Conservation (phyloP, 768 basidiomycete genomes). For the Suillus decipiens region DNA sequence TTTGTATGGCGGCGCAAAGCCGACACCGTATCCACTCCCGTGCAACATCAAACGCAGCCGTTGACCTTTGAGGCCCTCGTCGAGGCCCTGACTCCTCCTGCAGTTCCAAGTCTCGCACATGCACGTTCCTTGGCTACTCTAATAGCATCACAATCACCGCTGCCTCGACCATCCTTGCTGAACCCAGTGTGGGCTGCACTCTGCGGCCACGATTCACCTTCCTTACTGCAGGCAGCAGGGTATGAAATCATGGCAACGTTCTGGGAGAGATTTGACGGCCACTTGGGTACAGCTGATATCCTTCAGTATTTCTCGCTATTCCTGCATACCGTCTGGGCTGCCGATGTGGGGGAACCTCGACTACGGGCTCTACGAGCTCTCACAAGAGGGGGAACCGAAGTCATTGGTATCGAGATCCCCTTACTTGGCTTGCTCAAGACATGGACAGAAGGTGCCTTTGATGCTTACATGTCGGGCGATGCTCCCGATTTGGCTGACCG, state of each 20-base stretch:
- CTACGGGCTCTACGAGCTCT: constrained; percentile 69
- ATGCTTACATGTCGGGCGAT: constrained; percentile 41
- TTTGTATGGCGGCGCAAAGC: constrained; percentile 42
- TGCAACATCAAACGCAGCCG: constrained; percentile 29
- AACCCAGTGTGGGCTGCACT: constrained; percentile 62
- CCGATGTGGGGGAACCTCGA: constrained; percentile 72
- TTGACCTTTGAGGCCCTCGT: constrained; percentile 47
- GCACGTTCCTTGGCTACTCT: constrained; percentile 59
- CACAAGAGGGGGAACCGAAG: constrained; percentile 59
- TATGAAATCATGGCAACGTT: constrained; percentile 74
- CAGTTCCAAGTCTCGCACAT: constrained; percentile 65
- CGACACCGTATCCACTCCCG: constrained; percentile 31
- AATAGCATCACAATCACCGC: constrained; percentile 53
- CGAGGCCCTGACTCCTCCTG: constrained; percentile 47
- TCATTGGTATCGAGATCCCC: constrained; percentile 62
- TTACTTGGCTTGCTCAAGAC: constrained; percentile 56
- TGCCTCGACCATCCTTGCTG: constrained; percentile 54
- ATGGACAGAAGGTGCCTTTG: constrained; percentile 71
- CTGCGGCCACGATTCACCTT: constrained; percentile 55
- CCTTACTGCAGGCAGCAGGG: constrained; percentile 63
- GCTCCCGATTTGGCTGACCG: constrained; percentile 43
- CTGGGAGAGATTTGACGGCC: constrained; percentile 57
- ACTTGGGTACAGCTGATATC: constrained; percentile 56
- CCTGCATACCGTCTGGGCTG: constrained; percentile 52
- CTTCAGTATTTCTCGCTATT: constrained; percentile 68